A percentile compares a stretch with the other conserved stretches of the same genome.
Evolutionary conservation across 345 rosid species (phyloP).

Genomic region (Eucalyptus tenuipes): DNA sequence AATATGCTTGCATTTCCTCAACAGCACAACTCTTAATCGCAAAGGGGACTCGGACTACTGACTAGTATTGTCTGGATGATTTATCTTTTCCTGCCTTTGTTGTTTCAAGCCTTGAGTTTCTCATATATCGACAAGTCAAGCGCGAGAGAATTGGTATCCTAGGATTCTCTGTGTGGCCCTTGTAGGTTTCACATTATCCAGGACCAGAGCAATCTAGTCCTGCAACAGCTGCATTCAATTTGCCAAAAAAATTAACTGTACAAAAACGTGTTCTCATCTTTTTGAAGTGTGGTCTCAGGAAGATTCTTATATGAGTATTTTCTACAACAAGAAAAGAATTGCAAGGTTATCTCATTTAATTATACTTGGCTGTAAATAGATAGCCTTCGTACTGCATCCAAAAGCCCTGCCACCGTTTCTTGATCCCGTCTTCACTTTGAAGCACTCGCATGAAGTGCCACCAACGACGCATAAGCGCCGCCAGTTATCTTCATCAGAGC

Average conservation of each 20-base stretch:
- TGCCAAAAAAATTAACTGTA: neutral
- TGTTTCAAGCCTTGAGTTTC: neutral
- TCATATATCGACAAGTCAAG: neutral
- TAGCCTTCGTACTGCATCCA: neutral
- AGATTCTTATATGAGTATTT: neutral
- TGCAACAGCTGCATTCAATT: neutral
- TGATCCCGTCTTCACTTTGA: neutral
- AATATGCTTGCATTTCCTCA: neutral
- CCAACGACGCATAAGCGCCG: slow-evolving; percentile 58
- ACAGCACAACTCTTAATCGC: neutral
- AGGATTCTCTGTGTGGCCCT: neutral
- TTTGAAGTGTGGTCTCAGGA: neutral
- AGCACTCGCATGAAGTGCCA: slow-evolving; percentile 30
- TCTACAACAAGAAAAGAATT: neutral
- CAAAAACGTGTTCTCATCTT: neutral
- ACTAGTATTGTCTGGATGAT: neutral
- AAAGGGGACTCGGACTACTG: neutral
- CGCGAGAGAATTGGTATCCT: neutral
- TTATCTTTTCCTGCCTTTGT: neutral
- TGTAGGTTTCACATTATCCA: neutral
- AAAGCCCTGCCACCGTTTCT: neutral
- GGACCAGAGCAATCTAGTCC: neutral
- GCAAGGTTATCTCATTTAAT: neutral
- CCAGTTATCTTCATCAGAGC: slow-evolving; percentile 25
- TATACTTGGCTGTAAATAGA: neutral